Base-by-base conservation (phyloP, 176 grass and related monocot genomes). In the Carex scoparia region DNA sequence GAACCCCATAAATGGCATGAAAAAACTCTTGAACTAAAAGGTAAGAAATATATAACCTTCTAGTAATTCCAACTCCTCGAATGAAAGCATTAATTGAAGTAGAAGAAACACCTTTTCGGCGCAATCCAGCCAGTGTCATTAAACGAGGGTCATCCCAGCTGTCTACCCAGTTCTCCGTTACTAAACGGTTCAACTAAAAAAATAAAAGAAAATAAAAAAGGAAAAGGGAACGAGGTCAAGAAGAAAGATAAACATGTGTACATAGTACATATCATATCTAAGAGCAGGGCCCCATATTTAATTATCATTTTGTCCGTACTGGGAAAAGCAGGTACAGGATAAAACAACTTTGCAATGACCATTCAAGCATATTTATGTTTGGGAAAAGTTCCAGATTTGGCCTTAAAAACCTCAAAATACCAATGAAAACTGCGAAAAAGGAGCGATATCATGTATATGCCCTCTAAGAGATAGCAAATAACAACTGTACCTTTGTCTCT, bases 111-210 rank as follows among this genome's bases (percentile, higher is more conserved):
- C 96, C 96, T 42, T 91, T 91, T 49, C 93, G 88, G 10, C 91
- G 85, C 54, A 98, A 89, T 87, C 96, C 96, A 84, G 96, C 96
- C 69, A 95, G 79, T 14, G 96, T 98, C 90, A 98, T 86, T 85
- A 98, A 77, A 81, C 93, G 93, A 84, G 96, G 96, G 87, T 98
- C 96, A 86, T 98, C 96, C 96, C 96, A 98, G 38, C 96, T 91
- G 81, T 95, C 91, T 28, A 98, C 96, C 92, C 91, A 98, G 71
- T 98, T 95, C 79, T 95, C 90, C 33, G 93, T 98, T 40, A 98
- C 96, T 83, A 98, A 87, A 54, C 88, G 88, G 56, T 98, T 98
- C 87, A 98, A 88, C 96, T 95, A 85, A 57, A 88, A 66, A 68
- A 80, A 28, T 68, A 81, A 82, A 82, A 31, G 32, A 40, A 88